Evolutionary conservation across 768 basidiomycete species (phyloP), one percentile per base, ranked within the genome.

Genomic region (Pleurotus pulmonarius): DNA sequence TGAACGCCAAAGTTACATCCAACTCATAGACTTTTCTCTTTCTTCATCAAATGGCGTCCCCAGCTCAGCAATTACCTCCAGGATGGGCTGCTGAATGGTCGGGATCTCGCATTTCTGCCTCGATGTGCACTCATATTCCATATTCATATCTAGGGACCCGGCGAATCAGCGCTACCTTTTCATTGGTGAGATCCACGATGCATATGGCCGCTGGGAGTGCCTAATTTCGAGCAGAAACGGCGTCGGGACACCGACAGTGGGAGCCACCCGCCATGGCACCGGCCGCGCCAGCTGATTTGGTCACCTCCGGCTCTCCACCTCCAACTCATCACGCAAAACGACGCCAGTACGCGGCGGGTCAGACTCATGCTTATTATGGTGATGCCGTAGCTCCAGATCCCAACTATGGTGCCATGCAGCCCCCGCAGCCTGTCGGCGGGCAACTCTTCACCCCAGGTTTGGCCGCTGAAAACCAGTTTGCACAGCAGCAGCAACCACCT

Each of bases 81-180:
- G 95, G 94, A 41, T 97, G 95, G 95, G 78, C 82, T 60, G 90
- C 92, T 67, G 88, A 95, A 80, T 97, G 95, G 95, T 92, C 68
- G 62, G 29, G 29, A 34, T 34, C 9, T 8, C 8, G 77, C 70
- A 41, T 56, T n/a, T 1, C 22, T 26, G 37, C 48, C 18, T 46
- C 18, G 7, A 16, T 46, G 49, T 24, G 58, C 56, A 26, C 18
- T 52, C 13, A 26, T 52, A 45, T 60, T 56, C 47, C 55, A 48
- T 38, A 53, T 69, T 58, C 64, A 60, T 55, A 58, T 58, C 43
- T 67, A 94, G 93, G 94, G 91, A 95, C 70, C 74, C 77, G 52
- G 78, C 78, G 58, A 79, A 89, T 70, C 88, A 92, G 70, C 83
- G 87, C 64, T 91, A 90, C 75, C 79, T 94, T 67, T 97, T 92